Conservation (phyloP, 345 rosid species). For the Salix caprea region DNA sequence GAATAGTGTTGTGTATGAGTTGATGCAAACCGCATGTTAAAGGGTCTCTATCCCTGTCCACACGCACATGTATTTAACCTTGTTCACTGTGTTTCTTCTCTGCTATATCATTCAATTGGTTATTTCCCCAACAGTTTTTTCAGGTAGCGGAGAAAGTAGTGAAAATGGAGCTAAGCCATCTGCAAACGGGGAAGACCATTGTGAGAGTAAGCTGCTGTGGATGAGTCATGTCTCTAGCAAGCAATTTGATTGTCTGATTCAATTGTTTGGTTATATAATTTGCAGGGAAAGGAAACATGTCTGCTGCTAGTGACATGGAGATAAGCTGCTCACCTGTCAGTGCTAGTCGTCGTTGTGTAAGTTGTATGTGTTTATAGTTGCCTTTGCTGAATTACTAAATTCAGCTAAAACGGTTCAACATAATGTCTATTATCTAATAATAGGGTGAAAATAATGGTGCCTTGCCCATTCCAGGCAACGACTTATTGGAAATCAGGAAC, state of each 20-base stretch:
- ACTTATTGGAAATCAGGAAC: conserved; percentile 31
- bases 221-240: conserved; percentile 14
- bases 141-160: conserved; percentile 47
- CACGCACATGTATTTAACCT: neutral
- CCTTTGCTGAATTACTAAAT: conserved; percentile 34
- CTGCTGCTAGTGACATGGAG: conserved; percentile 37
- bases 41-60: neutral
- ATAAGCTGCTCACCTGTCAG: conserved; percentile 37
- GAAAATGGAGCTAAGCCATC: conserved; percentile 29
- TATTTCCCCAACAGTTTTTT: conserved; percentile 5
- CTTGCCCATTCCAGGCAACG: conserved; percentile 38
- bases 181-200: conserved; percentile 33
- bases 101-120: neutral
- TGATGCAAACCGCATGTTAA: neutral
- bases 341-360: conserved; percentile 93
- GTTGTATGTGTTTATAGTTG: conserved; percentile 98
- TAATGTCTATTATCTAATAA: conserved; percentile 40
- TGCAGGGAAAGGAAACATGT: conserved; percentile 41
- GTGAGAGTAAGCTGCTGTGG: conserved; percentile 35
- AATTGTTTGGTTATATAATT: conserved; percentile 10
- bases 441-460: conserved; percentile 61
- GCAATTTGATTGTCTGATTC: conserved; percentile 12
- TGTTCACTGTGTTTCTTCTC: neutral
- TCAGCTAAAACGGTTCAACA: conserved; percentile 39
- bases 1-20: neutral